Evolutionary conservation across 345 rosid species (phyloP).

Genomic region (Odontarrhena argentea): DNA sequence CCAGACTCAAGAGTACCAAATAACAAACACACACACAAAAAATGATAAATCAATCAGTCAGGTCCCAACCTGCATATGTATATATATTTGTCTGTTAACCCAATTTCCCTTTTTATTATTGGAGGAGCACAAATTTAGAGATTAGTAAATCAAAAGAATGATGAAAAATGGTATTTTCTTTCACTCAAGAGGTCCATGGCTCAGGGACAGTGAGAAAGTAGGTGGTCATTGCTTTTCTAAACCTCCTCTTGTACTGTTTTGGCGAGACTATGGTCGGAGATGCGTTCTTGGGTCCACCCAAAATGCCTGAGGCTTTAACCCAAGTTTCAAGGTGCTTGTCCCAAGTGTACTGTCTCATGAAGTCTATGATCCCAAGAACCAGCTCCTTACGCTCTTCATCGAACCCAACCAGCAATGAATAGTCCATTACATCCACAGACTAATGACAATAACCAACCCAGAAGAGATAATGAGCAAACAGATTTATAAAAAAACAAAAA

Average conservation of each 20-base stretch:
- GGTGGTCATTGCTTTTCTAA: slow-evolving; percentile 91
- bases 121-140: slow-evolving; percentile 48
- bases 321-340: slow-evolving; percentile 98
- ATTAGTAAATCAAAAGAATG: slow-evolving; percentile 39
- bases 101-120: slow-evolving; percentile 38
- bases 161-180: slow-evolving; percentile 20
- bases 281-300: slow-evolving; percentile 83
- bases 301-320: slow-evolving; percentile 89
- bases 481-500: neutral
- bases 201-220: slow-evolving; percentile 93
- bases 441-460: slow-evolving; percentile 17
- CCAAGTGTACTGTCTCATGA: slow-evolving; percentile 99
- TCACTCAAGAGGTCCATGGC: slow-evolving; percentile 79
- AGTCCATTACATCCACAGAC: slow-evolving; percentile 95
- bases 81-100: slow-evolving; percentile 28
- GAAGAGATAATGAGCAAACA: slow-evolving; percentile 5
- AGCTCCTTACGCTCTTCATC: slow-evolving; percentile 85
- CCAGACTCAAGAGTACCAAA: slow-evolving; percentile 27
- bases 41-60: slow-evolving; percentile 31
- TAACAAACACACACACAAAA: slow-evolving; percentile 23
- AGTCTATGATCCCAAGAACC: slow-evolving; percentile 94
- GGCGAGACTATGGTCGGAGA: slow-evolving; percentile 92
- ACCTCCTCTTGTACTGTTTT: slow-evolving; percentile 87
- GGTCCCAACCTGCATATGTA: slow-evolving; percentile 25
- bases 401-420: slow-evolving; percentile 93